A percentile compares a stretch with the other conserved stretches of the same genome.
These are phyloP conservation scores for Podospora conica DNA, from an alignment of 495 filamentous ascomycete species.

Conservation along the genomic window DNA sequence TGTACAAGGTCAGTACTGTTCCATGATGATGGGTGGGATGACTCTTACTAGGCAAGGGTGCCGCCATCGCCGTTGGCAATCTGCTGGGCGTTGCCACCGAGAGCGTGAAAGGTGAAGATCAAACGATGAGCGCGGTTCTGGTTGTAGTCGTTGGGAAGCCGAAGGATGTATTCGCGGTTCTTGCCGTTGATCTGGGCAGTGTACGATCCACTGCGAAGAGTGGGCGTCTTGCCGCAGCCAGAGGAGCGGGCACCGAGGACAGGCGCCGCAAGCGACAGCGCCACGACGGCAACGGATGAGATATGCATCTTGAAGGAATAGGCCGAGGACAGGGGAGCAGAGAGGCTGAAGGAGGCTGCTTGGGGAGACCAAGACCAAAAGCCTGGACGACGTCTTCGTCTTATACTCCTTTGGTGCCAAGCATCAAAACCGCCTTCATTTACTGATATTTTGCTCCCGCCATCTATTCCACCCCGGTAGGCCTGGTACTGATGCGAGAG, in stretches of 20 bases:
- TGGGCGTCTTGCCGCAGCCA: constrained; percentile 33
- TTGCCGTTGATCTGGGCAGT: constrained; percentile 17
- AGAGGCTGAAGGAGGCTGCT: not conserved
- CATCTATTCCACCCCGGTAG: not conserved
- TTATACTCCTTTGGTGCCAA: not conserved
- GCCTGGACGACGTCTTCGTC: not conserved
- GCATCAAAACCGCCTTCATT: not conserved
- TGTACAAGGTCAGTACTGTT: not conserved
- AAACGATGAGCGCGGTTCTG: constrained; percentile 32
- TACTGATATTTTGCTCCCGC: not conserved
- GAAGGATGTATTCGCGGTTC: constrained; percentile 28
- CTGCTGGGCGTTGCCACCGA: constrained; percentile 28
- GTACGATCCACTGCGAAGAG: constrained; percentile 24
- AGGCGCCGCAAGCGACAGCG: constrained; percentile 1
- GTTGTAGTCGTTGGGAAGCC: constrained; percentile 35
- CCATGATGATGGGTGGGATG: not conserved
- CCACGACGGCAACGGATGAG: constrained; percentile 4
- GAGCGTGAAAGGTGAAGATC: constrained; percentile 34
- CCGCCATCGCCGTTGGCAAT: constrained; percentile 27
- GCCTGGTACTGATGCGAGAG: not conserved
- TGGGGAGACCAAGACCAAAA: not conserved
- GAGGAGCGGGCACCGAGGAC: constrained; percentile 19
- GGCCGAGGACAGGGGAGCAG: not conserved
- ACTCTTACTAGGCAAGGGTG: constrained; percentile 14
- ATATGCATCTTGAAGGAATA: constrained; percentile 5